Conservation (phyloP, 768 basidiomycete genomes). For the Calocera viscosa region DNA sequence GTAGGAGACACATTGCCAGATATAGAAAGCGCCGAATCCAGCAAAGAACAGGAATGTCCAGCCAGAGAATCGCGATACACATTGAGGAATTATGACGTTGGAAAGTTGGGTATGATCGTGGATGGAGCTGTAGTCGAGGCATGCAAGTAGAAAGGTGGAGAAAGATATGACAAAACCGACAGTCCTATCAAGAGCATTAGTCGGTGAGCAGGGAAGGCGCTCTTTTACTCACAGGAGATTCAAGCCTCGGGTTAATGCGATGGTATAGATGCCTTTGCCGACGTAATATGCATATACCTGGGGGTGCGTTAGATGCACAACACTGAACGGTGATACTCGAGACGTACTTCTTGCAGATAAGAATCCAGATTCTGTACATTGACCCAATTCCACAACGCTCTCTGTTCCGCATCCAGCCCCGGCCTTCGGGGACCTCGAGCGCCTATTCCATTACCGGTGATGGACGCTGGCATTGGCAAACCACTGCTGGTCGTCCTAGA, state of each 20-base stretch:
- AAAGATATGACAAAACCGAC: constrained; percentile 98
- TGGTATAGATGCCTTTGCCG: constrained; percentile 92
- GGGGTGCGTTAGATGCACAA: not conserved
- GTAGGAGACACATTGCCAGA: constrained; percentile 78
- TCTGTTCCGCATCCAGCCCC: constrained; percentile 72
- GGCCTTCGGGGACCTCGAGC: not conserved
- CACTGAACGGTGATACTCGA: not conserved
- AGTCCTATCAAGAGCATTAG: constrained; percentile 44
- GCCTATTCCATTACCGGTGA: not conserved
- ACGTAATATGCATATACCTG: constrained; percentile 80
- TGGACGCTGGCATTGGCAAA: not conserved
- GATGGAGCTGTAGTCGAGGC: constrained; percentile 81
- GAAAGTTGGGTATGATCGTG: constrained; percentile 57
- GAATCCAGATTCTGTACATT: constrained; percentile 95
- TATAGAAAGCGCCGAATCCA: constrained; percentile 74
- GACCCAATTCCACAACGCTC: constrained; percentile 96
- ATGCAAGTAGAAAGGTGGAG: constrained; percentile 89
- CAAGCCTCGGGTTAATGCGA: constrained; percentile 77
- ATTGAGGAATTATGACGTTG: constrained; percentile 70
- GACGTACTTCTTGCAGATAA: constrained; percentile 74
- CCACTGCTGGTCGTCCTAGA: not conserved
- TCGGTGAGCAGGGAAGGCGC: constrained; percentile 15
- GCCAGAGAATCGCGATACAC: constrained; percentile 79
- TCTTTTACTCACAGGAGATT: constrained; percentile 71
- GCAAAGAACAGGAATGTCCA: constrained; percentile 73